Conservation (phyloP, 2,329 filamentous ascomycete species). For the Rosellinia necatrix region DNA sequence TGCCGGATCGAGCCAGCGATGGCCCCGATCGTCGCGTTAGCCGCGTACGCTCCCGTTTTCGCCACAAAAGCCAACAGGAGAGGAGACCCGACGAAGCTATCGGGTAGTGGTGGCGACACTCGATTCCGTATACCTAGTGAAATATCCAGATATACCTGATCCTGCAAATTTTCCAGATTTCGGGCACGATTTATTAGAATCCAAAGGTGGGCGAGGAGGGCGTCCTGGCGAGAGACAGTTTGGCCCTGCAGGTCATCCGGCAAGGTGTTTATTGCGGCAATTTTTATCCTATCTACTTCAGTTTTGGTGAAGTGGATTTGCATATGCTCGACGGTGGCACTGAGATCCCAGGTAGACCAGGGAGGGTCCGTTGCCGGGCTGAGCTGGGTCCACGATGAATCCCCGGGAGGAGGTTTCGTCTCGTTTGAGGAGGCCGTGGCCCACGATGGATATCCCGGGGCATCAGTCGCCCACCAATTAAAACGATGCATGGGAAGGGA, state of each 20-base stretch:
- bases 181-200: constrained; percentile 49
- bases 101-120: constrained; percentile 45
- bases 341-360: constrained; percentile 50
- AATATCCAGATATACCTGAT: constrained; percentile 46
- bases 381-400: constrained; percentile 25
- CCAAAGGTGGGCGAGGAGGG: constrained; percentile 53
- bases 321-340: constrained; percentile 39
- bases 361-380: constrained; percentile 43
- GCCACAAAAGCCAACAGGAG: constrained; percentile 46
- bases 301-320: constrained; percentile 45
- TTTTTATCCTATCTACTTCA: constrained; percentile 44
- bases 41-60: constrained; percentile 25
- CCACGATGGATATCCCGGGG: constrained; percentile 39
- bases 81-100: constrained; percentile 51
- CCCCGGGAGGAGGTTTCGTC: constrained; percentile 34
- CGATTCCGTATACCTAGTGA: constrained; percentile 48
- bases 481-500: constrained; percentile 51
- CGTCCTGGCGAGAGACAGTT: constrained; percentile 47
- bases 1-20: constrained; percentile 43
- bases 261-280: constrained; percentile 20
- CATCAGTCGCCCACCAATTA: constrained; percentile 50
- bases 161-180: constrained; percentile 29
- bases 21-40: constrained; percentile 27
- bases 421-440: constrained; percentile 33
- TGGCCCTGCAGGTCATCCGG: constrained; percentile 20